Percentiles rank a stretch among this genome's conserved stretches.
phyloP scores from a whole-genome alignment of 148 eudicot genomes.

The Camellia sinensis region DNA sequence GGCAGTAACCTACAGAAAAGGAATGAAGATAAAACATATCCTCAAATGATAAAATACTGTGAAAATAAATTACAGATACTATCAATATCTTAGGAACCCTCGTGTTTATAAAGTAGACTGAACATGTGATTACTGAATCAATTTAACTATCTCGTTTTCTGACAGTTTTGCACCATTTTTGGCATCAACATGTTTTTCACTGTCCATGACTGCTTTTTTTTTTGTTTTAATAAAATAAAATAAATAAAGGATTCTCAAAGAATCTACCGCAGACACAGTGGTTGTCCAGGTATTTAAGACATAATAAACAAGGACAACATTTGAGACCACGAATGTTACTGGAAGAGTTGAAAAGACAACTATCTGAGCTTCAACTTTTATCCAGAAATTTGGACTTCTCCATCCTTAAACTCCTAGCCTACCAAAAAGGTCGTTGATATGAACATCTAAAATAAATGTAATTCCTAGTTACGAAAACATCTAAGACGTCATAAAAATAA shows the following conservation, averaged over 20 bases:
- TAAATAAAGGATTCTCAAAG: too few relatives aligned
- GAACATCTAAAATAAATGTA: background rate
- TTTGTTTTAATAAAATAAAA: too few relatives aligned
- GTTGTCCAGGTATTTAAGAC: background rate
- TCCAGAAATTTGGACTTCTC: background rate
- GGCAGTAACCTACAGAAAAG: slow-evolving; percentile 60
- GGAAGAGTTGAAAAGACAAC: background rate
- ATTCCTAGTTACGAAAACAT: too few relatives aligned
- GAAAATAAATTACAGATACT: background rate
- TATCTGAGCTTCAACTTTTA: background rate
- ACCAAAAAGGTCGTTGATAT: background rate
- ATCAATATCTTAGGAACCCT: background rate
- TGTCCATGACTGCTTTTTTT: background rate
- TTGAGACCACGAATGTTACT: background rate
- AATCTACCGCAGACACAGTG: background rate
- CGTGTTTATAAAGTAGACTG: background rate
- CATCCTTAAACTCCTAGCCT: background rate
- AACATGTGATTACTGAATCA: background rate
- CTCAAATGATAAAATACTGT: background rate
- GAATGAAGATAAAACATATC: slow-evolving; percentile 5
- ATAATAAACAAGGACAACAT: background rate
- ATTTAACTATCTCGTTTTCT: background rate
- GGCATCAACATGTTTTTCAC: background rate
- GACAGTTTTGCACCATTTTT: background rate
- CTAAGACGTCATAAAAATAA: too few relatives aligned